Evolutionary conservation across 805 yeast genomes (phyloP), one percentile per base, ranked within the genome.

Genomic region (Yarrowia sp.): DNA sequence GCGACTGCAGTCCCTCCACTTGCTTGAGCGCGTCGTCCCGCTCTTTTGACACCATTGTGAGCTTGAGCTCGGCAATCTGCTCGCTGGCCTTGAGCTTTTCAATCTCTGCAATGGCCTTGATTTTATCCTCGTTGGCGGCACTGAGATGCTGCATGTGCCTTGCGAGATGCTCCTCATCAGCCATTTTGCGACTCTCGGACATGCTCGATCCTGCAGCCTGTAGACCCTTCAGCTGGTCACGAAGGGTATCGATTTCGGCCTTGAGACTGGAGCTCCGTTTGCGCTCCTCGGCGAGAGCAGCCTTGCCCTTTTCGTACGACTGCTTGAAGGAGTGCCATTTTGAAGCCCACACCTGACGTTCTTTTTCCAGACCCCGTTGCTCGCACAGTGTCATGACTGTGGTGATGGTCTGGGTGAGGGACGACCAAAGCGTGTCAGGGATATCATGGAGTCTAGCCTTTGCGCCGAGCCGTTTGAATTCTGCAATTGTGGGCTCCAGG

Each of bases 231-330:
- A 51, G 32, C 24, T 33, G 21, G 8, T 35, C 43, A 2, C 38
- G 36, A 5, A 51, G 59, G 9, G 33, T 16, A 2, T 51, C 59
- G 8, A 12, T 24, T 12, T 51, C 59, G 21, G 59, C 4, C 17
- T 35, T 51, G 36, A 51, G 43, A 8, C 10, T 35, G 8, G 43
- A 21, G 30, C 11, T n/a, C 21, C 59, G 43, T 21, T 16, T 35
- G 22, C 59, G 59, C 19, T 51, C 59, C 12, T 35, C 59, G n/a
- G 43, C 43, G 1, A 51, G 22, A 7, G 59, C 59, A 16, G 59
- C 30, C 24, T 51, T 51, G 44, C 59, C 59, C 17, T 51, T 51
- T 35, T 51, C 44, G 22, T 51, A 51, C 3, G 59, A 35, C 43
- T 35, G 33, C 22, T 35, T 51, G 43, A 51, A 51, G 10, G 43